Conservation (phyloP, 345 rosid species). For the Mallotus nudiflorus region DNA sequence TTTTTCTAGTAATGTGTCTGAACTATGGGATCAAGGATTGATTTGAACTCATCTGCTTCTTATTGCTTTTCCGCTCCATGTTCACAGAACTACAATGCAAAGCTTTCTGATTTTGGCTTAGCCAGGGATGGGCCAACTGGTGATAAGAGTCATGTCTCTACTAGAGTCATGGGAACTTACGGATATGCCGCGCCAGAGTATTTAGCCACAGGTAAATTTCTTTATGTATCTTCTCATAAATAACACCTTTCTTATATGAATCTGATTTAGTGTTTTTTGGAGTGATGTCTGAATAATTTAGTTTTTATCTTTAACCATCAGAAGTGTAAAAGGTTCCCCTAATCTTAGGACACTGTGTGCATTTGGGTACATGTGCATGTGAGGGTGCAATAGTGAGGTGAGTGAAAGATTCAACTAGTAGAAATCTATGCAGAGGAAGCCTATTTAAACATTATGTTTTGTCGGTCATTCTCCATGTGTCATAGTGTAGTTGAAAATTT, state of each 20-base stretch:
- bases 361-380: neutral
- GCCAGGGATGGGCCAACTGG: slow-evolving; percentile 94
- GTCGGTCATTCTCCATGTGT: neutral
- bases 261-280: neutral
- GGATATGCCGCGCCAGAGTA: slow-evolving; percentile 99
- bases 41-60: neutral
- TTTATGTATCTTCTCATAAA: neutral
- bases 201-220: slow-evolving; percentile 63
- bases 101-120: slow-evolving; percentile 94
- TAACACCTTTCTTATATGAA: neutral
- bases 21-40: neutral
- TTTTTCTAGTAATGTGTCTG: neutral
- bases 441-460: neutral
- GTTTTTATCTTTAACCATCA: neutral
- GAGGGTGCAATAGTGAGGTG: neutral
- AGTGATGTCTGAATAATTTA: neutral
- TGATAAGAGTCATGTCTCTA: slow-evolving; percentile 87
- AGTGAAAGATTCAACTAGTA: neutral
- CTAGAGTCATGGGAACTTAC: slow-evolving; percentile 90
- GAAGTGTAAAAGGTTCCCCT: neutral
- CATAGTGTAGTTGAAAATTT: neutral
- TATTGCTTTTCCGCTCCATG: neutral
- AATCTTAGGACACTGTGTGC: neutral
- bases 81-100: slow-evolving; percentile 76
- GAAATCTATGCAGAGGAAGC: neutral